Evolutionary conservation across 192 early-diverging fungal genomes (phyloP), one percentile per base, ranked within the genome.

Genomic region (Gaertneriomyces sp.): DNA sequence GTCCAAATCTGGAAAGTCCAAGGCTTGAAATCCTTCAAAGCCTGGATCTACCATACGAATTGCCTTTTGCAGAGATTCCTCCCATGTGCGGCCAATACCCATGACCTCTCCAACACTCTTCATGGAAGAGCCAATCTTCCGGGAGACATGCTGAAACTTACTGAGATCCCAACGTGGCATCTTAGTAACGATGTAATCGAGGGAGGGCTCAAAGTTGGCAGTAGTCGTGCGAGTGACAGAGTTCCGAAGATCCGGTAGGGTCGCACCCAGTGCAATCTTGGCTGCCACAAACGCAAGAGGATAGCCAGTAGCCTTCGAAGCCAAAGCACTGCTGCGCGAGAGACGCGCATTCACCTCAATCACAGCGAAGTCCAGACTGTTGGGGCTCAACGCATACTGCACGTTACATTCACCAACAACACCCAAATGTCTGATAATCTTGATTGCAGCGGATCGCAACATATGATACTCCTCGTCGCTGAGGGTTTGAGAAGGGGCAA

Each of bases 281-380:
- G 96, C 93, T 43, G 96, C 96, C 17, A 98, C 92, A 74, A 96
- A 98, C 5, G 96, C 96, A 58, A 96, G 84, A 52, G 96, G 96
- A 74, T 98, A 98, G 41, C 94, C 96, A 2, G 94, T 98, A 5
- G 96, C 96, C 82, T 98, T 98, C 41, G 93, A 95, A 41, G 96
- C 96, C 45, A 98, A 82, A 11, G 96, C 96, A 66, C 63, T 71
- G 38, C 20, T 40, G 53, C 96, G 90, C 59, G 88, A 91, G 53
- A 98, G 82, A 71, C 96, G 91, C 42, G 96, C 96, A 78, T 98
- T 98, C 70, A 98, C 92, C 72, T 98, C 96, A 67, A 98, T 98
- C 55, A 98, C 88, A 70, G 78, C 82, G 80, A 94, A 98, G 74
- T 98, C 94, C 10, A 87, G 70, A 60, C 81, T 86, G 19, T 88